Evolutionary conservation across 75 land plant genomes (phyloP).

Genomic region (Selaginella moellendorffii): DNA sequence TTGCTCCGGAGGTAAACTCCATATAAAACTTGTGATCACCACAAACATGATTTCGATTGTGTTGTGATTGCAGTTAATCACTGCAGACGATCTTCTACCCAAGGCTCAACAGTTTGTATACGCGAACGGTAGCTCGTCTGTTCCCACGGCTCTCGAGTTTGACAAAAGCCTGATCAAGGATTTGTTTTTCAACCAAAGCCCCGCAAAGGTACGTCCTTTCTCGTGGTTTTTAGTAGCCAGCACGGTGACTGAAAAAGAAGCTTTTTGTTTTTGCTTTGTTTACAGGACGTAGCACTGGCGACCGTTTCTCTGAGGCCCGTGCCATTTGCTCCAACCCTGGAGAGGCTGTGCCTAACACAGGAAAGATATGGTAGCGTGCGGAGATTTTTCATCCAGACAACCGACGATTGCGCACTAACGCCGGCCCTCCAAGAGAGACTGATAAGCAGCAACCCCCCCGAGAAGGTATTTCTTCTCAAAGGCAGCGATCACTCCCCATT

Average conservation of each 20-base stretch:
- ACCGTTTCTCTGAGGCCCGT: conserved; percentile 53
- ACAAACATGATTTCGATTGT: too few species aligned
- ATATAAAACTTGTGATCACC: too few species aligned
- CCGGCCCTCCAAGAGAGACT: conserved; percentile 58
- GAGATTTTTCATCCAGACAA: conserved; percentile 61
- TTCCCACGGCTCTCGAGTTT: conserved; percentile 59
- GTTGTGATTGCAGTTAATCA: conserved; percentile 58
- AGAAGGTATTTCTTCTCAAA: conserved; percentile 60
- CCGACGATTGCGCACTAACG: conserved; percentile 59
- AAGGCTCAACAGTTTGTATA: conserved; percentile 47
- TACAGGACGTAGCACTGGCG: conserved; percentile 73
- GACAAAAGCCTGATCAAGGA: conserved; percentile 55
- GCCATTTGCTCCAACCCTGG: conserved; percentile 61
- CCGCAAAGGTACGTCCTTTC: conserved; percentile 43
- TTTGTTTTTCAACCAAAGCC: conserved; percentile 61
- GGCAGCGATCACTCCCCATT: conserved; percentile 86
- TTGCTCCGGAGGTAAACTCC: conserved; percentile 68
- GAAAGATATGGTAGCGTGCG: conserved; percentile 60
- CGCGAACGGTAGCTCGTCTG: conserved; percentile 51
- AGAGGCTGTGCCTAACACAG: conserved; percentile 41
- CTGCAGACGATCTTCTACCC: conserved; percentile 41
- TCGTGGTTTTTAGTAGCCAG: background rate
- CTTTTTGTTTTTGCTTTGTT: conserved; percentile 1
- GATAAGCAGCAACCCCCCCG: conserved; percentile 53
- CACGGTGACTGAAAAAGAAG: too few species aligned